Evolutionary conservation across 305 asterid genomes (phyloP), one percentile per base, ranked within the genome.

Genomic region (Petunia hybrid): DNA sequence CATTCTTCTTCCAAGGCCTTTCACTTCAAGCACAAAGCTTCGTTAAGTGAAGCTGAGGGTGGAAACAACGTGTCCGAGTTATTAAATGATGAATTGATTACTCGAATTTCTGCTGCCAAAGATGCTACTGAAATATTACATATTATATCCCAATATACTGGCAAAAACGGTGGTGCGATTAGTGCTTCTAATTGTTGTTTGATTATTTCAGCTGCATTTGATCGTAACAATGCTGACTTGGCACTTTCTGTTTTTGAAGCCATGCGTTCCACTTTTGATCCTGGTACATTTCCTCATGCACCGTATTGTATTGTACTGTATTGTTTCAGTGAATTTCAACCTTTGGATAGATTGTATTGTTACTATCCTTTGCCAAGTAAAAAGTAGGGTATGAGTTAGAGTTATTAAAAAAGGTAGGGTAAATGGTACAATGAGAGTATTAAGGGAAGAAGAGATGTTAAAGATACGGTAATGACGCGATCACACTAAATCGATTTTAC

Each of bases 181-280:
- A 83, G 89, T 42, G 80, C 73, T 86, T 83, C 84, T 0, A 97
- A 91, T 81, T 92, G 97, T 69, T 88, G 91, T 42, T 84, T 88
- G 85, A 88, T 95, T 80, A 88, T 95, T n/a, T 83, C 93, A 5
- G 91, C 96, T 12, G 98, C 99, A 16, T 91, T 94, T 87, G 95
- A 89, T 67, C 87, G 95, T 16, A 92, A 92, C 82, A 95, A 92
- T 87, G 93, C 91, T 82, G 98, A 92, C 43, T 80, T 95, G 92
- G 97, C 99, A 4, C 92, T 94, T 79, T 92, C 97, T 4, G 90
- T 95, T 0, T 95, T 92, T 90, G 86, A 87, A 74, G 95, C 97
- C 83, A 94, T 92, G 99, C 96, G 96, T 73, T 88, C 95, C 62
- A 89, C 89, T 86, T 91, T 95, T 46, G 90, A 83, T 76, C 82